Base-by-base conservation (phyloP, 1,139 yeast genomes). In the Meyerozyma guilliermondii region DNA sequence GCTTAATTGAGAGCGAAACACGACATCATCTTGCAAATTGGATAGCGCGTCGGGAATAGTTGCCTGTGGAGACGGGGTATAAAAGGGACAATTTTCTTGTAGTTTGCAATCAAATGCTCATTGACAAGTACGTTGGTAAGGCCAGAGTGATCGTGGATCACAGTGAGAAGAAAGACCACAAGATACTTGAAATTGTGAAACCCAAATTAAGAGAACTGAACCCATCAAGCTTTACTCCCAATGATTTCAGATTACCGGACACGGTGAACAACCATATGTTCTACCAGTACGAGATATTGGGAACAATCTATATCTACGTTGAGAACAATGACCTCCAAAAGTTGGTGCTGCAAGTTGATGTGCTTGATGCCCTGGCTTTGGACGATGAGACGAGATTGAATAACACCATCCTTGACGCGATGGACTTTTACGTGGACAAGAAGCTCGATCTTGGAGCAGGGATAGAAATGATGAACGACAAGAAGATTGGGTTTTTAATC, bases 201-300 rank as follows among this genome's bases (percentile, higher is more conserved):
- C 38, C 29, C 5, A 9, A 16, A 10, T 6, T 23, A 13, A 35
- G 38, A 23, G 29, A 13, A 9, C n/a, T 10, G 28, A 23, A 35
- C 17, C 29, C 17, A n/a, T n/a, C 17, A 7, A 22, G 38, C n/a
- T 35, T 35, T 14, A 11, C 8, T n/a, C 29, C 38, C 8, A 35
- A n/a, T 35, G 38, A 33, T n/a, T 33, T 33, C 16, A 33, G 36
- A 20, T 10, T 33, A 10, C 36, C 36, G 11, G 36, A 33, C 8
- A 33, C 36, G 5, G 36, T 33, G 10, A 17, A 33, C 23, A 33
- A 33, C 9, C 5, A 17, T 13, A 33, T 33, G 36, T 33, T 4
- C 10, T 33, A 17, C 24, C 36, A 33, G 24, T 33, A 33, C 11
- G 36, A 33, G 18, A 33, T 33, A 22, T 33, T 33, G 36, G 16